Percentiles rank a stretch among this genome's conserved stretches.
Evolutionary conservation across 2,329 filamentous ascomycete species (phyloP).

Genomic region (Dactylellina sp.): DNA sequence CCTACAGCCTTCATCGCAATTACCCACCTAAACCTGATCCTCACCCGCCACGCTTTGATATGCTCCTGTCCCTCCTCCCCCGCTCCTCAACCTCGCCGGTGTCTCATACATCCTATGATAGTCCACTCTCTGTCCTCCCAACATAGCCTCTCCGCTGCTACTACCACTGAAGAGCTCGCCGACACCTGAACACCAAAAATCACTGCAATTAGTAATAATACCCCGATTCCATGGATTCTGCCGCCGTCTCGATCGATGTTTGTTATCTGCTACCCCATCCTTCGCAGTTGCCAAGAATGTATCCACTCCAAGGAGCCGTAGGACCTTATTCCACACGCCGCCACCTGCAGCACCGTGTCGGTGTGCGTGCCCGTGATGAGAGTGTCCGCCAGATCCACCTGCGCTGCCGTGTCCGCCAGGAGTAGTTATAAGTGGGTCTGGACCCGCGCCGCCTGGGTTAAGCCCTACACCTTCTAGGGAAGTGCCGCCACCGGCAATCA

Average conservation of each 20-base stretch:
- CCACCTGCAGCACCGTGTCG: constrained; percentile 75
- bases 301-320: constrained; percentile 80
- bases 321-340: constrained; percentile 78
- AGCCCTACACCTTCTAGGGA: constrained; percentile 77
- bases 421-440: constrained; percentile 67
- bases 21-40: constrained; percentile 62
- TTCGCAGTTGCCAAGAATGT: constrained; percentile 92
- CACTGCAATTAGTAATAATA: constrained; percentile 86
- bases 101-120: constrained; percentile 92
- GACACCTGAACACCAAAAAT: constrained; percentile 94
- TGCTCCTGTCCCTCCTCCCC: constrained; percentile 64
- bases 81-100: constrained; percentile 68
- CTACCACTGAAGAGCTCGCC: constrained; percentile 79
- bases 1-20: background rate
- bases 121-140: constrained; percentile 83
- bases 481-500: constrained; percentile 78
- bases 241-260: constrained; percentile 66
- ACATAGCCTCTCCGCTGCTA: constrained; percentile 67
- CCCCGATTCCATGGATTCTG: constrained; percentile 87
- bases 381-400: constrained; percentile 63
- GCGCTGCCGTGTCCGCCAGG: constrained; percentile 59
- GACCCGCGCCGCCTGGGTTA: constrained; percentile 74
- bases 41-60: constrained; percentile 66
- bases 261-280: constrained; percentile 72
- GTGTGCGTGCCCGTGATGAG: constrained; percentile 66